These are phyloP conservation scores for Cylindrotheca fusiformis DNA, from an alignment of 108 stramenopile genomes.

Conservation along the genomic window DNA sequence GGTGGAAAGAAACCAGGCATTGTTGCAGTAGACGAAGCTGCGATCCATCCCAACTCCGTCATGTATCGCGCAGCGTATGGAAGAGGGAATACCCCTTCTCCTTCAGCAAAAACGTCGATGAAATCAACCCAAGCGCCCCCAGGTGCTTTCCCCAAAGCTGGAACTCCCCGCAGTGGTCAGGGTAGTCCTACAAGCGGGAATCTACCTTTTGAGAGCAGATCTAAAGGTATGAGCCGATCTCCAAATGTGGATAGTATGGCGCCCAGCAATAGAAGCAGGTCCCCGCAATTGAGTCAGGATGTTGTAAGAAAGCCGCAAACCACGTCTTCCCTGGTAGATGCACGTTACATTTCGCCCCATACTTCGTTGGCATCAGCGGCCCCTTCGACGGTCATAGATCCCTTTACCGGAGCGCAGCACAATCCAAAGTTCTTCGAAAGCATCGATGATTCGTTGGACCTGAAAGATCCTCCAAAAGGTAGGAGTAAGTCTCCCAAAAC, in stretches of 20 bases:
- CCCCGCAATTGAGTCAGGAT: too few relatives aligned
- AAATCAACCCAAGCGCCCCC: not conserved
- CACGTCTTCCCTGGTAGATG: not conserved
- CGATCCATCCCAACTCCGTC: conserved; percentile 18
- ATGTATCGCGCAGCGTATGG: conserved; percentile 27
- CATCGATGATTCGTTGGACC: not conserved
- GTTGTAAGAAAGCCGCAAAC: not conserved
- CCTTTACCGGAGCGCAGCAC: not conserved
- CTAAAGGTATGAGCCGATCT: not conserved
- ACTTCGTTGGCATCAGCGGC: not conserved
- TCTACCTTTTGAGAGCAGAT: not conserved
- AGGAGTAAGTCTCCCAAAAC: not conserved
- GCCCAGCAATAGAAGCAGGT: too few relatives aligned
- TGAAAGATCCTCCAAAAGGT: too few relatives aligned
- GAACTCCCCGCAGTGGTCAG: not conserved
- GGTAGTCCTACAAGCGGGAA: not conserved
- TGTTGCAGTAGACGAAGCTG: conserved; percentile 16
- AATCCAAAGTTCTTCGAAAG: not conserved
- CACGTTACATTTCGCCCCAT: not conserved
- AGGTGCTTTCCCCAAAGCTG: not conserved
- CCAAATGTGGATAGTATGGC: too few relatives aligned
- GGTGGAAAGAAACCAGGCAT: conserved; percentile 18
- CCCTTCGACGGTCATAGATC: not conserved
- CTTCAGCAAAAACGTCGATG: not conserved
- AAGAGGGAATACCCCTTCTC: not conserved